Conservation (phyloP, 2,329 filamentous ascomycete species). For the Rugonectria rugulosa region DNA sequence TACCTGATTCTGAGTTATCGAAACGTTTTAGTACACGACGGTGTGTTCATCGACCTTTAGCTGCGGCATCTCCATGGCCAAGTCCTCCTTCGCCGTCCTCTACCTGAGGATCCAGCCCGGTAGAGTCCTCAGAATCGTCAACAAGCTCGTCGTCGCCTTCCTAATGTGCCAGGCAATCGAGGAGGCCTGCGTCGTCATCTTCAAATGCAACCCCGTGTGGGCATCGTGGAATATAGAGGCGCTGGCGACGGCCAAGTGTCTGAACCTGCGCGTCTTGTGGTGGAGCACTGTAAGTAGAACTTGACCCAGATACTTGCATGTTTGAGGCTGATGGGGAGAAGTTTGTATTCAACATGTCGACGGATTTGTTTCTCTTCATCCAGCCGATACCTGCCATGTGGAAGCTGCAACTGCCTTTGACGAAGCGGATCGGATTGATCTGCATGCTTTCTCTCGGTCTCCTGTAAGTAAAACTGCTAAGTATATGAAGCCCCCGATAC, state of each 20-base stretch:
- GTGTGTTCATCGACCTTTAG: conserved; percentile 41
- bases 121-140: conserved; percentile 34
- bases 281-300: conserved; percentile 41
- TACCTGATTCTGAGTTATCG: too few relatives aligned
- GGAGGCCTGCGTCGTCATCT: conserved; percentile 39
- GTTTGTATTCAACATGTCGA: conserved; percentile 46
- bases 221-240: conserved; percentile 38
- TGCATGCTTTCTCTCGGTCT: conserved; percentile 41
- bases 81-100: conserved; percentile 43
- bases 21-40: conserved; percentile 28
- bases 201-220: conserved; percentile 38
- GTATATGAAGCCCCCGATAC: not conserved
- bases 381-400: conserved; percentile 49
- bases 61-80: conserved; percentile 39
- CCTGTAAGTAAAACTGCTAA: conserved; percentile 22
- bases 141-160: conserved; percentile 40
- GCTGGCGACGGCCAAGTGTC: conserved; percentile 31
- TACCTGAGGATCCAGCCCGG: conserved; percentile 43
- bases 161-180: conserved; percentile 41
- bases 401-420: conserved; percentile 43
- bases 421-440: conserved; percentile 39
- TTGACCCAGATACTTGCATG: too few relatives aligned
- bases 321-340: conserved; percentile 1
- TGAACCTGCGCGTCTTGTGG: conserved; percentile 42
- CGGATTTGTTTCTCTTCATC: conserved; percentile 46